phyloP scores from a whole-genome alignment of 164 flowering plant species.

The Magnolia sinica region DNA sequence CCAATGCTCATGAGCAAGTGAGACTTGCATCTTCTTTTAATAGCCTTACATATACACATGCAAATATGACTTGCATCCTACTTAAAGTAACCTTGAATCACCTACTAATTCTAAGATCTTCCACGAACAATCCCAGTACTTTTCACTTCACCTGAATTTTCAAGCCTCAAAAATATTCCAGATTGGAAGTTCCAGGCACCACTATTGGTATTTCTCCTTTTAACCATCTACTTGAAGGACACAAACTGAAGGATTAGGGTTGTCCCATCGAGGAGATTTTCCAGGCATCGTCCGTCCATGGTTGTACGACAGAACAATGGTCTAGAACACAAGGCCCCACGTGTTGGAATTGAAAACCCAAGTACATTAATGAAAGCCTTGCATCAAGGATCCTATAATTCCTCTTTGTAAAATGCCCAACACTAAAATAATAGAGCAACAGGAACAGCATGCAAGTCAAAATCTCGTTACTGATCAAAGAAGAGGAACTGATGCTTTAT shows the following conservation, averaged over 20 bases:
- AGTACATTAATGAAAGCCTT: no score
- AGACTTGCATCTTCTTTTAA: not conserved
- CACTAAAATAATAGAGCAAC: not conserved
- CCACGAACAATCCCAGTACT: not conserved
- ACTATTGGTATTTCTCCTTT: not conserved
- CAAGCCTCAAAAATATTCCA: not conserved
- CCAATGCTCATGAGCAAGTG: not conserved
- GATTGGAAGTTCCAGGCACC: not conserved
- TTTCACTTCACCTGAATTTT: not conserved
- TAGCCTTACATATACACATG: not conserved
- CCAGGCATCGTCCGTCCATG: not conserved
- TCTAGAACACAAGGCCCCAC: no score
- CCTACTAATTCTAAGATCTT: not conserved
- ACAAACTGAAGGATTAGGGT: not conserved
- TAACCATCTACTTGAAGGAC: not conserved
- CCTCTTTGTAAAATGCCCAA: not conserved
- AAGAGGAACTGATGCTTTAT: not conserved
- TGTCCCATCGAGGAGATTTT: not conserved
- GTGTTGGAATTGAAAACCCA: no score
- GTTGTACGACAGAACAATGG: no score
- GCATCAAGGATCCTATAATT: not conserved
- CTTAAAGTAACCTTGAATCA: not conserved
- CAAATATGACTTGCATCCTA: not conserved
- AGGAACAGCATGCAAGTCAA: not conserved
- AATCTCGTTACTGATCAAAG: not conserved